A percentile compares a stretch with the other conserved stretches of the same genome.
phyloP scores from a whole-genome alignment of 768 basidiomycete species.

The Heimioporus sp. region DNA sequence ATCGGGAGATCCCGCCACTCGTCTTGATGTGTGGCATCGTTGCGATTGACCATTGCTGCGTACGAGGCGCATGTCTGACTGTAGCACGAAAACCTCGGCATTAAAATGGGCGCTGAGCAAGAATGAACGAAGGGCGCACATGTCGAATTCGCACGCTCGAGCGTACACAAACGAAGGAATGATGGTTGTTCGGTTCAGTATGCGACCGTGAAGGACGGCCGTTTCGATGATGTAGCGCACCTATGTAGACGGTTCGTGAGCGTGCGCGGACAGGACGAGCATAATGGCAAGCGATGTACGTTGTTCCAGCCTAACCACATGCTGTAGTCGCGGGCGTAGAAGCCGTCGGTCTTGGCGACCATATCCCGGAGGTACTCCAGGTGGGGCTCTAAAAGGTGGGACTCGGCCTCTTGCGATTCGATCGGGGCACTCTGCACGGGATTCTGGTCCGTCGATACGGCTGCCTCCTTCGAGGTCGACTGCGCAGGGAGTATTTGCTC shows the following conservation, averaged over 20 bases:
- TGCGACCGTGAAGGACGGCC: conserved; percentile 39
- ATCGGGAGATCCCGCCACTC: conserved; percentile 41
- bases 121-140: conserved; percentile 11
- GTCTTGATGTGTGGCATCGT: conserved; percentile 36
- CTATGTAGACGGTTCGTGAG: conserved; percentile 21
- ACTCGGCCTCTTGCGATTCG: too few relatives aligned
- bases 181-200: conserved; percentile 43
- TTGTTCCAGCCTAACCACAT: conserved; percentile 53
- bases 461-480: conserved; percentile 7
- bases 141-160: conserved; percentile 41
- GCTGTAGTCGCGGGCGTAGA: conserved; percentile 45
- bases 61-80: conserved; percentile 37
- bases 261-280: too few relatives aligned
- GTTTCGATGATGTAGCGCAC: conserved; percentile 51
- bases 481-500: conserved; percentile 10
- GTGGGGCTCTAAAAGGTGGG: conserved; percentile 15
- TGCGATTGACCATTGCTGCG: conserved; percentile 45
- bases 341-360: conserved; percentile 41
- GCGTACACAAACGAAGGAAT: conserved; percentile 48
- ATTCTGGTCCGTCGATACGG: conserved; percentile 10
- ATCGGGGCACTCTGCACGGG: neutral
- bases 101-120: conserved; percentile 23
- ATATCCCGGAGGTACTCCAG: conserved; percentile 32
- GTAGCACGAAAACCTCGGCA: too few relatives aligned
- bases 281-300: conserved; percentile 18